Conservation (phyloP, 192 early-diverging fungal genomes). For the Backusella psychrophila region DNA sequence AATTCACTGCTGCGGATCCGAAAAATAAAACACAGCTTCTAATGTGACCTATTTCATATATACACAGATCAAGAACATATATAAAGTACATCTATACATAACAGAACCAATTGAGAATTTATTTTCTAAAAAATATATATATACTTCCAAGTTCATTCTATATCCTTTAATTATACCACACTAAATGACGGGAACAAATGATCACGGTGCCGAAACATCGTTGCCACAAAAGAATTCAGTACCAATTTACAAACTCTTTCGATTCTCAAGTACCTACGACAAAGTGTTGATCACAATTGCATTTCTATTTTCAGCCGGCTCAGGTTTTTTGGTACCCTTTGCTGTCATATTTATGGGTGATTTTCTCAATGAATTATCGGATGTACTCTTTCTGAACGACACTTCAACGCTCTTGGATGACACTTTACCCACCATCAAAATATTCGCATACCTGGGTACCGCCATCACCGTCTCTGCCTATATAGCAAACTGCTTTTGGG, state of each 20-base stretch:
- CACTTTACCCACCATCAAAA: constrained; percentile 30
- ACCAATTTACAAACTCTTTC: constrained; percentile 58
- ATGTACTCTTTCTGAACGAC: neutral
- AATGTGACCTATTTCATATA: too few species aligned
- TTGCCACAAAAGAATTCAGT: constrained; percentile 30
- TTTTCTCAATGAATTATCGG: constrained; percentile 19
- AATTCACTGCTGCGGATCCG: too few species aligned
- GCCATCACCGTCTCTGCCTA: constrained; percentile 51
- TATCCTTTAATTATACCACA: too few species aligned
- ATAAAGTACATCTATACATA: too few species aligned
- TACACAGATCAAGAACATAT: too few species aligned
- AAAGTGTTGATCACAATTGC: constrained; percentile 5
- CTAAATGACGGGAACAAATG: too few species aligned
- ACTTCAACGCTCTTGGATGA: neutral
- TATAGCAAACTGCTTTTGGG: constrained; percentile 53
- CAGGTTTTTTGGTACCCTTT: constrained; percentile 25
- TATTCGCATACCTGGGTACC: constrained; percentile 55
- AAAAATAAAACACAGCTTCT: too few species aligned
- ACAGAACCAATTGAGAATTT: too few species aligned
- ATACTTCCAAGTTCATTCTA: too few species aligned
- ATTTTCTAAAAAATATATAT: too few species aligned
- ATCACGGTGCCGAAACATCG: too few species aligned
- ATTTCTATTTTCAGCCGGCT: constrained; percentile 11
- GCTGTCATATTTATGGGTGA: constrained; percentile 29
- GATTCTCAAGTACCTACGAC: constrained; percentile 44